Evolutionary conservation across 1,284 basidiomycete species (phyloP), one percentile per base, ranked within the genome.

Genomic region (Tranzscheliella williamsii): DNA sequence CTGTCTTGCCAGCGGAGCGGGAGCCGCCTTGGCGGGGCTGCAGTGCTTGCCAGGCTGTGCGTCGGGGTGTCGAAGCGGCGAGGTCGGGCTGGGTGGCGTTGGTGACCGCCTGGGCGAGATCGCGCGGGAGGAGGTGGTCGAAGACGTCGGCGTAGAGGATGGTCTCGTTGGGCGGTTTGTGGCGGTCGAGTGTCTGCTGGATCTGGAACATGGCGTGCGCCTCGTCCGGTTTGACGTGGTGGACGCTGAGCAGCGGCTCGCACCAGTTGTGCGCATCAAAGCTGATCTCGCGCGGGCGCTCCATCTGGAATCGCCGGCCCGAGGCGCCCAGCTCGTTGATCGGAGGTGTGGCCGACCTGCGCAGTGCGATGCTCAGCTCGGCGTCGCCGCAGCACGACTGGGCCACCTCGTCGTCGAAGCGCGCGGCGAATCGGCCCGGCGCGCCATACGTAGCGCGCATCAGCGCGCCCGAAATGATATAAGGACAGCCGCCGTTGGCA

Each of bases 321-420:
- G 48, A 23, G 4, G 42, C 37, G 15, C 17, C 40, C 11, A 55
- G n/a, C 7, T 40, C 16, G 7, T 48, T 24, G 35, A 62, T 40
- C 15, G 31, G 26, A 8, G 8, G n/a, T 2, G 37, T 44, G 2
- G 42, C 52, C 0, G 42, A 40, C 15, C 47, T 46, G 3, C 58
- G 40, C 9, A 62, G 13, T 0, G 58, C 58, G 13, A 48, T 56
- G 20, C 37, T 51, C 11, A 62, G 26, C 41, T 62, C 58, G 4
- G 47, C 58, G 44, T 62, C 58, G 3, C 58, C 58, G 16, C 58
- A 62, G 27, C 58, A 62, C 3, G 47, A 51, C 7, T 4, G 23
- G 4, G 44, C 40, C 8, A 62, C 48, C 6, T 30, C 32, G 1
- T 17, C 20, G 15, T 62, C 58, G 20, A 50, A 62, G 24, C 32